Evolutionary conservation across 2,329 filamentous ascomycete species (phyloP).

Genomic region (Paecilomyces niveus): DNA sequence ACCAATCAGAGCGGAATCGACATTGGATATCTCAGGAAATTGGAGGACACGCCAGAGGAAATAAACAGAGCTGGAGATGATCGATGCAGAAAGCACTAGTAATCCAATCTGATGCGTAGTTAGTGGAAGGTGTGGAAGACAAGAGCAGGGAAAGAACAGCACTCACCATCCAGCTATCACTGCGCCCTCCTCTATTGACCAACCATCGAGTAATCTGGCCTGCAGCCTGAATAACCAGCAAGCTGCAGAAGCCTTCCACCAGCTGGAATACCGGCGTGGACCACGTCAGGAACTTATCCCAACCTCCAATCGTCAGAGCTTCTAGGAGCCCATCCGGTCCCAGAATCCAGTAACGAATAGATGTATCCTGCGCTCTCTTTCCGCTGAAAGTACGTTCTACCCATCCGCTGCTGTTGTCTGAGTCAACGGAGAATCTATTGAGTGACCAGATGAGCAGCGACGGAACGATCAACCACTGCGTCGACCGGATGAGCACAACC

Average conservation of each 20-base stretch:
- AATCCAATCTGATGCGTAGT: constrained; percentile 62
- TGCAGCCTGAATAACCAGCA: constrained; percentile 89
- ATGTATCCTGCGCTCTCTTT: constrained; percentile 56
- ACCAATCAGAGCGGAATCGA: constrained; percentile 88
- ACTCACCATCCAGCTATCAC: constrained; percentile 93
- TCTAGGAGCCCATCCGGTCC: constrained; percentile 79
- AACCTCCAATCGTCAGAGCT: constrained; percentile 70
- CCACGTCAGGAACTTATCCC: constrained; percentile 83
- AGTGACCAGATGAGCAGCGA: constrained; percentile 88
- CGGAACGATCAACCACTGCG: constrained; percentile 83
- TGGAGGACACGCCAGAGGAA: constrained; percentile 93
- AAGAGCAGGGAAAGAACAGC: not conserved
- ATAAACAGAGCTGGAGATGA: constrained; percentile 90
- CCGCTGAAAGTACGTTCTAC: constrained; percentile 70
- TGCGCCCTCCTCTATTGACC: constrained; percentile 78
- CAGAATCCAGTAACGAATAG: constrained; percentile 76
- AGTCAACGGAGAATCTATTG: constrained; percentile 89
- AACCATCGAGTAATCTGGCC: constrained; percentile 93
- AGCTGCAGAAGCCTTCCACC: constrained; percentile 89
- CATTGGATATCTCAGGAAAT: constrained; percentile 86
- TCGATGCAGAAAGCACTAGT: constrained; percentile 77
- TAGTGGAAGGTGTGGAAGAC: constrained; percentile 4
- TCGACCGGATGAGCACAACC: constrained; percentile 61
- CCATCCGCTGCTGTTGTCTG: constrained; percentile 63
- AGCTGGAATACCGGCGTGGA: constrained; percentile 93